Conservation (phyloP, 2,329 filamentous ascomycete species). For the Xylaria polymorpha region DNA sequence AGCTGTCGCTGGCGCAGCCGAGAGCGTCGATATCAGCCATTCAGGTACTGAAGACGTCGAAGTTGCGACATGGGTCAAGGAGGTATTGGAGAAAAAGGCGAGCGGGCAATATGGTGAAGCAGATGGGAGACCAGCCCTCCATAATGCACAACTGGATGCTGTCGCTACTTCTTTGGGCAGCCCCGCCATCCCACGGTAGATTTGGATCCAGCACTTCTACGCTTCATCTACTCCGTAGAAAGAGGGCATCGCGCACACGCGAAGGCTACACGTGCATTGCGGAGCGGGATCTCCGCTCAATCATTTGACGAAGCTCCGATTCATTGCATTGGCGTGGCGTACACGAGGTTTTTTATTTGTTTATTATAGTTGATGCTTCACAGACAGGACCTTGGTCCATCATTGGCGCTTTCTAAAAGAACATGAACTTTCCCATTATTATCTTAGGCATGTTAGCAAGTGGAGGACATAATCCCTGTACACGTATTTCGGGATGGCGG, state of each 20-base stretch:
- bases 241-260: slow-evolving; percentile 23
- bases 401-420: slow-evolving; percentile 17
- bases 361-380: slow-evolving; percentile 20
- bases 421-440: slow-evolving; percentile 15
- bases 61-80: slow-evolving; percentile 85
- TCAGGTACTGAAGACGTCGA: slow-evolving; percentile 76
- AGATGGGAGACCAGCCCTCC: slow-evolving; percentile 79
- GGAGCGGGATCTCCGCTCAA: slow-evolving; percentile 42
- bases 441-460: slow-evolving; percentile 10
- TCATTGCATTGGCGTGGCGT: slow-evolving; percentile 48
- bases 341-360: slow-evolving; percentile 37
- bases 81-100: slow-evolving; percentile 74
- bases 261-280: slow-evolving; percentile 24
- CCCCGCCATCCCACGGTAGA: slow-evolving; percentile 46
- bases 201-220: slow-evolving; percentile 21
- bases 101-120: slow-evolving; percentile 63
- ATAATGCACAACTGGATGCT: slow-evolving; percentile 85
- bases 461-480: slow-evolving; percentile 34
- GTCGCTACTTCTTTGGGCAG: slow-evolving; percentile 66
- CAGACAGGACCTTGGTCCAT: slow-evolving; percentile 18
- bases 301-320: slow-evolving; percentile 40
- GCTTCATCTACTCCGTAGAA: slow-evolving; percentile 21
- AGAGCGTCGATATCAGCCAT: slow-evolving; percentile 56
- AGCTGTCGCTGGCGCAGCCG: slow-evolving; percentile 57
- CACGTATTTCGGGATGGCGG: slow-evolving; percentile 35